Base-by-base conservation (phyloP, 257 asterid species). In the Salvia rosmarinus region DNA sequence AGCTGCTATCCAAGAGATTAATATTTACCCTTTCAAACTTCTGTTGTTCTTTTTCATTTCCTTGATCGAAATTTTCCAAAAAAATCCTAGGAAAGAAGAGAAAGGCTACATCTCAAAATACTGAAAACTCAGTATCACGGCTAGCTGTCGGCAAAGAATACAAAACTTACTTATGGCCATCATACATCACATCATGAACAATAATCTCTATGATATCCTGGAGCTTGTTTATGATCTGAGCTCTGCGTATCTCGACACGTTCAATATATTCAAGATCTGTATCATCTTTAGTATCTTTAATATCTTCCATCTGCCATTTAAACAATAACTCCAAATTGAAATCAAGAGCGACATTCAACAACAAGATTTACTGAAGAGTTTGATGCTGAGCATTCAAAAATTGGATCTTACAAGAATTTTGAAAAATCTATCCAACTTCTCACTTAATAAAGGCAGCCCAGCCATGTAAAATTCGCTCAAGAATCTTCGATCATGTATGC, bases 201-300 rank as follows among this genome's bases (percentile, higher is more conserved):
- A 94, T 85, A 78, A 91, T 91, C 85, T 95, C 98, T 75, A 88
- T 39, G 72, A 91, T 91, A 85, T 95, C 99, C 83, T 95, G 99
- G 79, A 95, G 82, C 64, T 77, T 89, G 83, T 89, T 95, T 59
- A 91, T 82, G 75, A 95, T 77, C 70, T 80, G 93, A 76, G 93
- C 80, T 69, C 77, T 74, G 58, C 84, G 78, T 42, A 68, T 0
- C 58, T 81, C 87, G n/a, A 7, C n/a, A n/a, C n/a, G n/a, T n/a
- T n/a, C n/a, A n/a, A n/a, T n/a, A n/a, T n/a, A n/a, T n/a, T n/a
- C n/a, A n/a, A n/a, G n/a, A n/a, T n/a, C n/a, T n/a, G n/a, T n/a
- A n/a, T n/a, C n/a, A n/a, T n/a, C n/a, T n/a, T n/a, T n/a, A n/a
- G n/a, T 56, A 62, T 85, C 97, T 10, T 76, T 86, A 61, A 73